phyloP scores from a whole-genome alignment of 2,329 filamentous ascomycete species.

The Neocucurbitaria cava region DNA sequence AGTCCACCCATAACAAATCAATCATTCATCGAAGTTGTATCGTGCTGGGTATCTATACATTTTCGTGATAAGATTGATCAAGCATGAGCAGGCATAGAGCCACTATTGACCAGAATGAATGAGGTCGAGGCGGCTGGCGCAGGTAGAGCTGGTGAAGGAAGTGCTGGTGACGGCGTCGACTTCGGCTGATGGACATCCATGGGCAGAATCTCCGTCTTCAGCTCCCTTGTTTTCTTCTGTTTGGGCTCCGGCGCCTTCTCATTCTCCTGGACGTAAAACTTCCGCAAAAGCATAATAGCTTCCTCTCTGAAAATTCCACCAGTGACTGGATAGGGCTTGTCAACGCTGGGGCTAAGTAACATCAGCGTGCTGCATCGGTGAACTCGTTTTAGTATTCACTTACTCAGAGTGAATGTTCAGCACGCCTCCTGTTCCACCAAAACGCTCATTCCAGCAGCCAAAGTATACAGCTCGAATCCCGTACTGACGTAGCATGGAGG shows the following conservation, averaged over 20 bases:
- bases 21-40: background rate
- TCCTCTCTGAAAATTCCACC: constrained; percentile 90
- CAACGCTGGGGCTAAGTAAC: constrained; percentile 66
- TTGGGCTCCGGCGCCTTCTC: constrained; percentile 75
- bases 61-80: constrained; percentile 1
- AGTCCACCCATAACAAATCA: too few relatives aligned
- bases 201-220: constrained; percentile 66
- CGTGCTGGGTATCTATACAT: constrained; percentile 3
- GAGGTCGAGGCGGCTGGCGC: constrained; percentile 7
- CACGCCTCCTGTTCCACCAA: constrained; percentile 94
- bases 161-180: constrained; percentile 29
- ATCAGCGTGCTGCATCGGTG: constrained; percentile 14
- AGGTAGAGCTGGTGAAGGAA: constrained; percentile 23
- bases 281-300: constrained; percentile 86
- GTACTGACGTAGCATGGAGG: constrained; percentile 87
- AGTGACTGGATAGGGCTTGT: constrained; percentile 80
- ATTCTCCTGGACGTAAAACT: constrained; percentile 98
- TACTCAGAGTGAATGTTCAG: constrained; percentile 81
- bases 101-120: constrained; percentile 2
- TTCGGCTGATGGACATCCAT: constrained; percentile 51
- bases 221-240: constrained; percentile 68
- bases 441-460: constrained; percentile 94
- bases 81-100: constrained; percentile 3
- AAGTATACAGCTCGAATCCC: constrained; percentile 91
- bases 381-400: constrained; percentile 27